Evolutionary conservation across 2,329 filamentous ascomycete genomes (phyloP), one percentile per base, ranked within the genome.

Genomic region (Ophiostoma montium): DNA sequence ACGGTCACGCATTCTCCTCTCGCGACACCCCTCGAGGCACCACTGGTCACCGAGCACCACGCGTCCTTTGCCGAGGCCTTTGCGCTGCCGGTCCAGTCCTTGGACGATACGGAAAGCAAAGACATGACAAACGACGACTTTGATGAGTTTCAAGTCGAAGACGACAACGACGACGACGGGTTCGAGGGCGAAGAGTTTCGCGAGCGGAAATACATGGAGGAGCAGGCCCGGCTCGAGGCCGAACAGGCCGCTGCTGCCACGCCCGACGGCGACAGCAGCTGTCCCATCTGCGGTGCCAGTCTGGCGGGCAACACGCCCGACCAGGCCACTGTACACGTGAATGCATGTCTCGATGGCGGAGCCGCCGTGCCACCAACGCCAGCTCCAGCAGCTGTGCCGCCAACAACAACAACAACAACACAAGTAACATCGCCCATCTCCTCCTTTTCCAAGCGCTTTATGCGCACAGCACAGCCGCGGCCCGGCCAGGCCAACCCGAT

Each of bases 401-500:
- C 46, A 48, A n/a, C 33, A 19, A 23, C 33, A 2, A 15, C 38
- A 39, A 15, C 32, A 1, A 35, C 16, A 11, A 39, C 32, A 43
- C 2, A 19, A n/a, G 2, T 30, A 23, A 44, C 23, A 42, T 31
- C 46, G 1, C 60, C 4, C 64, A 68, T 47, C 53, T 69, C 33
- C 5, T 18, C 18, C 1, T 16, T 50, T 5, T 67, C 70, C 57
- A 81, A 75, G 57, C 73, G 77, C 10, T 85, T 82, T 59, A 76
- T 82, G 48, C 76, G 76, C 56, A 79, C 84, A 15, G 75, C 77
- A 2, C 72, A 88, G 35, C 78, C 89, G 0, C 79, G 82, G 54
- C 86, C 88, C 1, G 86, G 83, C 0, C 90, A 95, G 62, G 70
- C 77, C 7, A 92, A 85, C 58, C 89, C 89, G 0, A 85, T 94